Evolutionary conservation across 108 stramenopile species (phyloP), one percentile per base, ranked within the genome.

Genomic region (Conticribra weissflogii): DNA sequence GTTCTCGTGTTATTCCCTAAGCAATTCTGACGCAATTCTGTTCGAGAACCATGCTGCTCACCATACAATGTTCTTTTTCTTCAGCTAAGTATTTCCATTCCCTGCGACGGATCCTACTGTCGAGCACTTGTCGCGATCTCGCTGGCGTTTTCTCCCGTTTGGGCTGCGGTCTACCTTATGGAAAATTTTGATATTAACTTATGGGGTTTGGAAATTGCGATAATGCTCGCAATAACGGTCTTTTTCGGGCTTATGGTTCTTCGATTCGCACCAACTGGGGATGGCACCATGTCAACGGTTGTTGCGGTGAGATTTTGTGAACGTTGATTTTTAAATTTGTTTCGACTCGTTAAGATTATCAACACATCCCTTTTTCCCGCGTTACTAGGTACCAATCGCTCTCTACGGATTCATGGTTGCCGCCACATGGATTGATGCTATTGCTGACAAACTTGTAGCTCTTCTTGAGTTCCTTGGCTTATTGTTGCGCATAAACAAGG

Each of bases 381-480:
- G 19, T 5, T 16, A 2, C 33, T 54, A 74, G 66, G 74, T 79
- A 41, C 84, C 84, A 12, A 74, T 83, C 41, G 81, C 78, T 5
- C 66, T 85, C 1, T 76, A 73, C 51, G 87, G 85, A 9, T 88
- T 85, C 59, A 62, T 85, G 18, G 48, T 80, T 8, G 82, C 84
- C 44, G 88, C 88, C 46, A 79, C 81, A 0, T 92, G 91, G 93
- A 91, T 94, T 63, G 87, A 92, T 78, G 44, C 52, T 27, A 63
- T 94, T 19, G 93, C 93, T 3, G 86, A 82, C 48, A 78, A 78
- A 67, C 68, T 91, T 21, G 91, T 92, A 25, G 63, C 56, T 2
- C 51, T 86, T 17, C 75, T 92, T 41, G 62, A 72, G n/a, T 83
- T 82, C 54, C 54, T 92, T n/a, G 93, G 91, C 25, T 51, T 74